Evolutionary conservation across 768 basidiomycete genomes (phyloP), one percentile per base, ranked within the genome.

Genomic region (Solioccasus polychromus): DNA sequence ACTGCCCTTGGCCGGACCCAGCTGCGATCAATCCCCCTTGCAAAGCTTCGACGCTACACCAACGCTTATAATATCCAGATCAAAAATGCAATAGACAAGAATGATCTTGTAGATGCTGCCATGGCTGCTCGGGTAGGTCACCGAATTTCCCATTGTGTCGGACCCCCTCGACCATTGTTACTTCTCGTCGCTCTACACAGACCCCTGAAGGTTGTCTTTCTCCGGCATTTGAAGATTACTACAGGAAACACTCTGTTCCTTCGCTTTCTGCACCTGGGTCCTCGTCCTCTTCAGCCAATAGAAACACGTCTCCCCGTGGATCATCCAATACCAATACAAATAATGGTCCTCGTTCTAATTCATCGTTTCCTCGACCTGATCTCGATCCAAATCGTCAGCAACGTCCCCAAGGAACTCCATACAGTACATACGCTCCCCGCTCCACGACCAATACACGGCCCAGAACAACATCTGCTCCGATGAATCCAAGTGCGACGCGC

Each of bases 91-190:
- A 71, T 88, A 14, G 88, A 91, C 62, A 90, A 90, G 64, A 82
- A 86, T 41, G 88, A 90, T 59, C 67, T 90, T 35, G 79, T 90
- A 30, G 83, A 88, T 40, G 77, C 71, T 31, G 76, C 86, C 36
- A 35, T 88, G 2, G 61, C 62, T 20, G 66, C 64, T 32, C 63
- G 59, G 58, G 88, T 87, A 58, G 43, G 78, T 66, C 25, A n/a
- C 15, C 31, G 34, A 12, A n/a, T 35, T 17, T 7, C n/a, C 22
- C 34, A 10, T 29, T 25, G 19, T 38, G 18, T 29, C 3, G n/a
- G 29, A 9, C 26, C 20, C 10, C 17, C 4, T 18, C 18, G 4
- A 17, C 32, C 18, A 18, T 18, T 34, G 24, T 20, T 23, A 20
- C 31, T 8, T 19, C 24, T 45, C 20, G 31, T 20, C 44, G 4